Base-by-base conservation (phyloP, 768 basidiomycete species). In the Xerocomellus intermedius region DNA sequence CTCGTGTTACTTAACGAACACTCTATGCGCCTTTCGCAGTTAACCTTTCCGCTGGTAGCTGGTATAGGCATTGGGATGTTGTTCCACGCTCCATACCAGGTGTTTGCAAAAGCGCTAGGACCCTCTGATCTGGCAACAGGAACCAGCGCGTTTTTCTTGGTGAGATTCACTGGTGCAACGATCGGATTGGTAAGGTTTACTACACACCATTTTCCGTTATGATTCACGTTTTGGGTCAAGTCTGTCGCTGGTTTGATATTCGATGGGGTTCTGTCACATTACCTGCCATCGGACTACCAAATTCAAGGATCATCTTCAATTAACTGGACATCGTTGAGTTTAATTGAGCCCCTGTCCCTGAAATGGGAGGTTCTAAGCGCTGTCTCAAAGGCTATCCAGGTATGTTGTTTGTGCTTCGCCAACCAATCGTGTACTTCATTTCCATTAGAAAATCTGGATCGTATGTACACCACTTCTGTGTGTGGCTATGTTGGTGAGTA, bases 141-240 rank as follows among this genome's bases (percentile, higher is more conserved):
- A 30, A 94, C 91, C 10, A 87, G 89, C 64, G 90, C 89, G 12
- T 94, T 93, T 70, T 93, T 94, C 72, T 77, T 93, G 52, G 89
- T 91, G 42, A 81, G 91, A 42, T 93, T 93, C 72, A 92, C 90
- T 36, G 91, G 91, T 9, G 89, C 91, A 32, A 91, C 91, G 3
- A 76, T 87, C 37, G 91, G 91, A 57, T 71, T 94, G 74, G 91
- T 90, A 69, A 62, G 85, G 67, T 57, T 60, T 55, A 17, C 28
- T 38, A 3, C 35, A 42, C 33, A 8, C 19, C 22, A n/a, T 43
- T 56, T 37, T 46, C 41, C 28, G 38, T 49, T 38, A 32, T 54
- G 43, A 52, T 52, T 63, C 50, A 62, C 38, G 59, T 64, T 66
- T 44, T 56, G 51, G 24, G 22, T 46, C 33, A 62, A 93, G 91